Conservation (phyloP, 768 basidiomycete species). For the Calvatia gigantea region DNA sequence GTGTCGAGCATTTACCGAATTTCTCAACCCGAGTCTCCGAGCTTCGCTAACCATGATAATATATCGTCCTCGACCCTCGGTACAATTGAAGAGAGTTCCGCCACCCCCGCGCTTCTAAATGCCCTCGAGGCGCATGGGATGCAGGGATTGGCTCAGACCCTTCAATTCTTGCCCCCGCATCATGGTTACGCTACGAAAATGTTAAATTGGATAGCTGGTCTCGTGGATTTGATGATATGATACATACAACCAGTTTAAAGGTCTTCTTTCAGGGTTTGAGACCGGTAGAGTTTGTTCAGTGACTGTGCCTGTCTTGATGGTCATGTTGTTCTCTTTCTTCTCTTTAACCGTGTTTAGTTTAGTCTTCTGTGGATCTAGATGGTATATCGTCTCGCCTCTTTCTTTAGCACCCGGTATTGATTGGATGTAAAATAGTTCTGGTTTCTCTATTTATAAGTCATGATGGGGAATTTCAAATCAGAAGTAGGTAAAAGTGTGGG, state of each 20-base stretch:
- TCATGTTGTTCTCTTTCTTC: neutral
- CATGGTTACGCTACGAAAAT: conserved; percentile 57
- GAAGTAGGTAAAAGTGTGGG: neutral
- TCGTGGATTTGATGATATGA: conserved; percentile 34
- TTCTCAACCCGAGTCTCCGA: conserved; percentile 52
- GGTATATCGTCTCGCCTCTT: conserved; percentile 1
- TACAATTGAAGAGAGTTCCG: conserved; percentile 53
- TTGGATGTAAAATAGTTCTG: conserved; percentile 10
- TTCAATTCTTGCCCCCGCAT: conserved; percentile 61
- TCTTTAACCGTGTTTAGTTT: neutral
- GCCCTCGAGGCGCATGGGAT: conserved; percentile 71
- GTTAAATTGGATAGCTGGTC: conserved; percentile 69
- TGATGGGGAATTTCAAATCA: neutral
- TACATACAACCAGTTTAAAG: conserved; percentile 4
- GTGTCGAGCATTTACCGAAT: conserved; percentile 76
- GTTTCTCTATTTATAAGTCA: conserved; percentile 6
- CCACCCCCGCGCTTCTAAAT: conserved; percentile 49
- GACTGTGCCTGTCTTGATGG: neutral
- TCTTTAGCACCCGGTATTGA: neutral
- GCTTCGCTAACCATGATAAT: conserved; percentile 23
- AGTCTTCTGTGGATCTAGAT: conserved; percentile 5
- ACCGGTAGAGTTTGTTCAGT: neutral
- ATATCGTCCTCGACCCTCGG: conserved; percentile 63
- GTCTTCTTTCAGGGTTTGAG: neutral
- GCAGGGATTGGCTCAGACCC: conserved; percentile 70